Percentiles rank a stretch among this genome's conserved stretches.
These are phyloP conservation scores for Lathyrus oleraceus DNA, from an alignment of 306 rosid genomes.

Conservation along the genomic window DNA sequence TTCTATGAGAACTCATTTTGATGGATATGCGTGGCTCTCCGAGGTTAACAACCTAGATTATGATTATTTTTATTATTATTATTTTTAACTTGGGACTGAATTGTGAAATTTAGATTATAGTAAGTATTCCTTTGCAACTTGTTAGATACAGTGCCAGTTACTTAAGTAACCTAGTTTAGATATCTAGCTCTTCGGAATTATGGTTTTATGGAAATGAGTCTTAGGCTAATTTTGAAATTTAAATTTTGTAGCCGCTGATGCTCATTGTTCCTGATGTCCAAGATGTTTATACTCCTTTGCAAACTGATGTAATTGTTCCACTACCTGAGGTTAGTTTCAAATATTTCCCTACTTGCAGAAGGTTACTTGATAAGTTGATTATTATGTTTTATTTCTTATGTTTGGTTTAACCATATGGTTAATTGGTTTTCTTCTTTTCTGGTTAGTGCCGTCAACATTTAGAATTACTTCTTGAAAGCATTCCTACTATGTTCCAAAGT, in stretches of 20 bases:
- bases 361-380: conserved; percentile 16
- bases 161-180: conserved; percentile 16
- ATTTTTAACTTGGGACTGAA: conserved; percentile 24
- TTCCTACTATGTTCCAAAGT: conserved; percentile 84
- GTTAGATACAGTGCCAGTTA: conserved; percentile 5
- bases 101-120: not conserved
- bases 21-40: too few relatives aligned
- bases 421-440: conserved; percentile 34
- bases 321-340: conserved; percentile 78
- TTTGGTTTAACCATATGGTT: conserved; percentile 9
- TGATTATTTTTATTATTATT: not conserved
- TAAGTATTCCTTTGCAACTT: conserved; percentile 26
- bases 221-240: conserved; percentile 37
- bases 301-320: conserved; percentile 86
- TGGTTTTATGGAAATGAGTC: conserved; percentile 8
- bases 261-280: conserved; percentile 96
- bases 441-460: conserved; percentile 90
- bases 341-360: conserved; percentile 4
- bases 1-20: too few relatives aligned
- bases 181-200: conserved; percentile 5
- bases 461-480: conserved; percentile 82
- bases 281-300: conserved; percentile 96
- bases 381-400: conserved; percentile 20
- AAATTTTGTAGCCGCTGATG: conserved; percentile 81
- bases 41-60: too few relatives aligned